Percentiles rank a stretch among this genome's conserved stretches.
These are phyloP conservation scores for Plectosphaerella sp. DNA, from an alignment of 2,329 filamentous ascomycete species.

Conservation along the genomic window DNA sequence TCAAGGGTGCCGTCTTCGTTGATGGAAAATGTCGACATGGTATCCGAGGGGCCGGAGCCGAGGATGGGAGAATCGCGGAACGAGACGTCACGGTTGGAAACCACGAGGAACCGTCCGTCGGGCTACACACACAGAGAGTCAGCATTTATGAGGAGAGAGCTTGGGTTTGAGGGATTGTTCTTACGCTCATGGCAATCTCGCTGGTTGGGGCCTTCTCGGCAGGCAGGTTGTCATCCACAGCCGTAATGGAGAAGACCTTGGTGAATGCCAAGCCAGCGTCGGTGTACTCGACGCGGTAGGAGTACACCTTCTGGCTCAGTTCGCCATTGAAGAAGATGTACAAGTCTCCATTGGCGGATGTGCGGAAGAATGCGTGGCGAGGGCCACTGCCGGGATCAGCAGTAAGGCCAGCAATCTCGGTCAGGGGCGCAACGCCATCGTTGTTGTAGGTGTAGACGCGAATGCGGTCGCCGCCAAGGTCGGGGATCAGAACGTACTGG, in stretches of 20 bases:
- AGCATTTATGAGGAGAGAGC: not conserved
- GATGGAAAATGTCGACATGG: conserved; percentile 11
- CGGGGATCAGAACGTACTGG: conserved; percentile 8
- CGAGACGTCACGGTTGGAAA: conserved; percentile 11
- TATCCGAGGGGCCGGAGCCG: conserved; percentile 12
- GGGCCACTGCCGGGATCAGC: conserved; percentile 12
- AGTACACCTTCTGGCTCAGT: conserved; percentile 14
- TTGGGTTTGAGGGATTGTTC: not conserved
- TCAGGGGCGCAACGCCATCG: conserved; percentile 10
- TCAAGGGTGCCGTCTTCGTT: conserved; percentile 11
- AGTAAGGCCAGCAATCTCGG: conserved; percentile 9
- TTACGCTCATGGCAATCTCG: conserved; percentile 14
- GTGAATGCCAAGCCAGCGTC: conserved; percentile 13
- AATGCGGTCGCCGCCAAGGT: conserved; percentile 10
- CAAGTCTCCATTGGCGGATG: conserved; percentile 8
- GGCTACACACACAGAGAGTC: not conserved
- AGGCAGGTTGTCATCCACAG: conserved; percentile 9
- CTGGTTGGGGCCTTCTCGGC: conserved; percentile 12
- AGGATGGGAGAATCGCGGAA: conserved; percentile 11
- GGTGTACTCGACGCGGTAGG: conserved; percentile 14
- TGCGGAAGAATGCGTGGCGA: conserved; percentile 14
- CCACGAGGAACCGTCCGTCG: conserved; percentile 1
- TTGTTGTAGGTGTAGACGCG: conserved; percentile 11
- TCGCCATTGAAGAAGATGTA: conserved; percentile 16
- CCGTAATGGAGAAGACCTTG: conserved; percentile 12